Evolutionary conservation across 768 basidiomycete genomes (phyloP).

Genomic region (Trametes villosa): DNA sequence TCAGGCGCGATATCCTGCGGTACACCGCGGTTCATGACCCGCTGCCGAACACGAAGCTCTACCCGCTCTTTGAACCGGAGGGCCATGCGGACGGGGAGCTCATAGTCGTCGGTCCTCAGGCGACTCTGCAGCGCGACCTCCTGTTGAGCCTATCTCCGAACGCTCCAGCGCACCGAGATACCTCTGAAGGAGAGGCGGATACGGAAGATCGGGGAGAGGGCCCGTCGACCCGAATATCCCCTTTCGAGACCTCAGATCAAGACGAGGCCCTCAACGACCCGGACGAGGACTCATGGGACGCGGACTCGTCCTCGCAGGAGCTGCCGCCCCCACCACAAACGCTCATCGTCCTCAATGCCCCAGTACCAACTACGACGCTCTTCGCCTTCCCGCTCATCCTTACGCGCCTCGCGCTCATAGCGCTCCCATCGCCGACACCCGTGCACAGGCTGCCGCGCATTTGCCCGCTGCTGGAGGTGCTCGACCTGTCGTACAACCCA

Average conservation of each 20-base stretch:
- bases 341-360: slow-evolving; percentile 55
- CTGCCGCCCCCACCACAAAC: slow-evolving; percentile 41
- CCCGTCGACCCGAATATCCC: neutral
- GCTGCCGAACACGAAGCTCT: slow-evolving; percentile 52
- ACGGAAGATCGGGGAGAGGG: slow-evolving; percentile 8
- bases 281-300: slow-evolving; percentile 19
- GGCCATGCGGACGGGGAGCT: slow-evolving; percentile 67
- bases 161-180: neutral
- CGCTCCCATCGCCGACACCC: slow-evolving; percentile 51
- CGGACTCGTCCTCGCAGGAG: slow-evolving; percentile 23
- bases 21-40: slow-evolving; percentile 62
- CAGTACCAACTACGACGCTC: slow-evolving; percentile 48
- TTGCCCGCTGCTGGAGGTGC: slow-evolving; percentile 62
- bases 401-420: slow-evolving; percentile 62
- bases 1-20: slow-evolving; percentile 61
- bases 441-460: slow-evolving; percentile 60
- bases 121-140: slow-evolving; percentile 47
- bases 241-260: slow-evolving; percentile 7
- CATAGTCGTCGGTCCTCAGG: slow-evolving; percentile 61
- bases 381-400: slow-evolving; percentile 65
- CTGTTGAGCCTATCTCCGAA: slow-evolving; percentile 33
- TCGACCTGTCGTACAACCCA: slow-evolving; percentile 72
- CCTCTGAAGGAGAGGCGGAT: neutral
- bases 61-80: slow-evolving; percentile 51
- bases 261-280: neutral